Base-by-base conservation (phyloP, 2,329 filamentous ascomycete species). In the Sphaerulina musiva region DNA sequence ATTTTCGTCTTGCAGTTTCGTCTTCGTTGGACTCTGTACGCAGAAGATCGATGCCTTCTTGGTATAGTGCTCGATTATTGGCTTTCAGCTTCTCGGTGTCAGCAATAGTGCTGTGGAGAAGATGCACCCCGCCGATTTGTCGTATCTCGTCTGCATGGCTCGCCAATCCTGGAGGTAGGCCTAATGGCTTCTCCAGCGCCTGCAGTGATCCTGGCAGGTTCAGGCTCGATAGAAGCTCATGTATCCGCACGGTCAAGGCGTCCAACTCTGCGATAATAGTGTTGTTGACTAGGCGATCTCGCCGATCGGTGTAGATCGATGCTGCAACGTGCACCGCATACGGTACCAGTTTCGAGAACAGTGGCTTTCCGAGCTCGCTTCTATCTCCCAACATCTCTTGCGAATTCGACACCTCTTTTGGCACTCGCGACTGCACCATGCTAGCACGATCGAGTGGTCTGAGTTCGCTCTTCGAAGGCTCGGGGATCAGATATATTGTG, bases 321-420 rank as follows among this genome's bases (percentile, higher is more conserved):
- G 91, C 89, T 6, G 93, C 93, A 46, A 97, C 81, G 66, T 98
- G 93, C 0, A 97, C 93, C 0, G 91, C 90, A 68, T 96, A 97
- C 0, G 93, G 93, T 0, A 98, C 93, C 1, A 98, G 79, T 64
- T 92, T 93, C 1, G 87, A 83, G 68, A 98, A 97, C 0, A 98
- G 74, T 0, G 90, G 87, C 20, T 84, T 84, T 0, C 93, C 92
- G 64, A 96, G 86, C 54, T 91, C 85, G 11, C 83, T 83, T 11
- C 61, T 60, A 10, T 93, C 86, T 1, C 90, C 89, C 3, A 98
- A 78, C 68, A 87, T 84, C 0, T 88, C 83, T 51, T 87, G 83
- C 0, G 91, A 89, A 54, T 89, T 84, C 0, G 84, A 83, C 1
- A 98, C 82, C 67, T 97, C 88, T 17, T 85, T 84, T 0, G 93